Base-by-base conservation (phyloP, 257 asterid genomes). In the Nicotiana obtusifolia region DNA sequence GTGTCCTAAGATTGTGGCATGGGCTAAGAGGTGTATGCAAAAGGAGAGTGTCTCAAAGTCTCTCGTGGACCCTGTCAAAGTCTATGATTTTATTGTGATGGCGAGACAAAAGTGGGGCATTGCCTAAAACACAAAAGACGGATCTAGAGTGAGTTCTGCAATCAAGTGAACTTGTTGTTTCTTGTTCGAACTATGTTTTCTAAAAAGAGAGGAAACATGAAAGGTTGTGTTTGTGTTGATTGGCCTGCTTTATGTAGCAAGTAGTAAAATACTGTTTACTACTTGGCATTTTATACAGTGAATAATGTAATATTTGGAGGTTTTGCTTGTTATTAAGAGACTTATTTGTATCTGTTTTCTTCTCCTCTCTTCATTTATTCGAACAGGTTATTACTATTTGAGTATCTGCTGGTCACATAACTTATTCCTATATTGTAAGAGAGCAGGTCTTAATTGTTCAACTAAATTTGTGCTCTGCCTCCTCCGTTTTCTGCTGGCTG, bases 21-120 rank as follows among this genome's bases (percentile, higher is more conserved):
- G 47, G 47, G 47, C 47, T 5, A 37, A 37, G 7, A 37, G 7
- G 0, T 37, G 47, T 37, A 7, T 37, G 47, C 47, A 37, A 37
- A 37, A 37, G 47, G 47, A 35, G 41, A 37, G 47, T 37, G 47
- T 37, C 9, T 56, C 88, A 1, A 79, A 82, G n/a, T 2, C 76
- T 60, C 82, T 85, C 31, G 61, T 76, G 5, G 68, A 82, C 59
- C 76, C 84, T n/a, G n/a, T 71, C 6, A 64, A 56, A 64, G 60
- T 85, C 66, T 67, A 35, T 67, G 88, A 87, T 4, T 85, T 73
- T n/a, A 76, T 84, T 71, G 35, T 84, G 61, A 5, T 2, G 9
- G 8, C 77, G 41, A 85, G 20, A 80, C 85, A 87, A 77, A 83
- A 35, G 41, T 4, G 2, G 10, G 85, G 86, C 35, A 26, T 87